Base-by-base conservation (phyloP, 768 basidiomycete genomes). In the Tulasnella calospora region DNA sequence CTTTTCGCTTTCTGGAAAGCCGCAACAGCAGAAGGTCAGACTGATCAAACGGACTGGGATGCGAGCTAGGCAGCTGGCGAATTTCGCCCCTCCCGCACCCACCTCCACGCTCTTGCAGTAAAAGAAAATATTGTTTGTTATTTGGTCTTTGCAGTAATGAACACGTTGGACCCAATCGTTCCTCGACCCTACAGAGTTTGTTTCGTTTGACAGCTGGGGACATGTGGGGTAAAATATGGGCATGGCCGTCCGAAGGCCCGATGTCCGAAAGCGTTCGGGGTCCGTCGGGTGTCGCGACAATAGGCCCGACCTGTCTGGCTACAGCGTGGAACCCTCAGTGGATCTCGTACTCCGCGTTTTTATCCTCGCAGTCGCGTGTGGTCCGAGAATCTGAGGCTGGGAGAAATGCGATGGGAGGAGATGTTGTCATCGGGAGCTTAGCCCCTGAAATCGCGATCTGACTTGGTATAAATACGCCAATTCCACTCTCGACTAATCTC, bases 1-100 rank as follows among this genome's bases (percentile, higher is more conserved):
- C 88, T 98, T 85, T 97, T 96, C 83, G 87, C 87, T 7, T 84
- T 95, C 36, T 97, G 94, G 90, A 92, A 91, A 84, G 89, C 84
- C 23, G 80, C 88, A 44, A 86, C 85, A 71, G 87, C 86, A 46
- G 89, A 89, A 33, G 89, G 74, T 9, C 36, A 88, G 35, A 83
- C 83, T 12, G 81, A 81, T 27, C 85, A 84, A 30, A 84, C 85
- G 6, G 86, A 85, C 19, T 51, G 55, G 36, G 81, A 81, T 81
- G 77, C 78, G 44, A 78, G 73, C 61, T 77, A 51, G 47, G 19
- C 3, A 17, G n/a, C n/a, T n/a, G 74, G 30, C 57, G 51, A 51
- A 1, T 23, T 21, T n/a, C 51, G 51, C 51, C 47, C 13, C 8
- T 15, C 13, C 41, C 12, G 6, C 41, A 8, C 41, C 12, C 41